Conservation (phyloP, 495 filamentous ascomycete species). For the Hamigera avellanea region DNA sequence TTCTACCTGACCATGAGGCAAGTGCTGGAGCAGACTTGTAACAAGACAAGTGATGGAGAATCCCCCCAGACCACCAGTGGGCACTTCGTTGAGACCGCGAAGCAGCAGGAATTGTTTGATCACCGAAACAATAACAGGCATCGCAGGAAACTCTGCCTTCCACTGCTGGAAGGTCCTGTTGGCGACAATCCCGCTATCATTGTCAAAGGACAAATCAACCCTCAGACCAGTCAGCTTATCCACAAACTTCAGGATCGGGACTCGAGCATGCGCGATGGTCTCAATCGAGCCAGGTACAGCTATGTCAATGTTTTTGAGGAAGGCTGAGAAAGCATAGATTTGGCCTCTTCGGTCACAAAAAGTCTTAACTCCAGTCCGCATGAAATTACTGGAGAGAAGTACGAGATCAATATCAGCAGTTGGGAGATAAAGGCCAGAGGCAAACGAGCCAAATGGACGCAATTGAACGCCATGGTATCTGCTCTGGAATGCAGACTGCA, state of each 20-base stretch:
- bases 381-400: slow-evolving; percentile 56
- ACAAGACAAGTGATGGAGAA: slow-evolving; percentile 91
- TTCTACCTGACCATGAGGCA: slow-evolving; percentile 50
- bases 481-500: slow-evolving; percentile 39
- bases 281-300: slow-evolving; percentile 41
- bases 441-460: slow-evolving; percentile 78
- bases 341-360: slow-evolving; percentile 33
- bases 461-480: slow-evolving; percentile 46
- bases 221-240: slow-evolving; percentile 61
- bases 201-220: slow-evolving; percentile 92
- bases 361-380: slow-evolving; percentile 23
- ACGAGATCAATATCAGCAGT: slow-evolving; percentile 91
- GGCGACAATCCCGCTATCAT: slow-evolving; percentile 64
- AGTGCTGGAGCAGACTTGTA: slow-evolving; percentile 69
- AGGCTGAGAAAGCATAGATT: slow-evolving; percentile 38
- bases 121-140: slow-evolving; percentile 71
- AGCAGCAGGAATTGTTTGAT: slow-evolving; percentile 90
- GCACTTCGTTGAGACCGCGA: slow-evolving; percentile 81
- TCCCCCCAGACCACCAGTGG: slow-evolving; percentile 82
- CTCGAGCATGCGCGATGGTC: slow-evolving; percentile 62
- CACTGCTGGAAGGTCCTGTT: slow-evolving; percentile 68
- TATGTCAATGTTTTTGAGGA: slow-evolving; percentile 38
- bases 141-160: slow-evolving; percentile 65
- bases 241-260: slow-evolving; percentile 86
- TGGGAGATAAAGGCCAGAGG: slow-evolving; percentile 80